Percentiles rank a stretch among this genome's conserved stretches.
These are phyloP conservation scores for Artemisia annua DNA, from an alignment of 129 eudicot species.

Conservation along the genomic window DNA sequence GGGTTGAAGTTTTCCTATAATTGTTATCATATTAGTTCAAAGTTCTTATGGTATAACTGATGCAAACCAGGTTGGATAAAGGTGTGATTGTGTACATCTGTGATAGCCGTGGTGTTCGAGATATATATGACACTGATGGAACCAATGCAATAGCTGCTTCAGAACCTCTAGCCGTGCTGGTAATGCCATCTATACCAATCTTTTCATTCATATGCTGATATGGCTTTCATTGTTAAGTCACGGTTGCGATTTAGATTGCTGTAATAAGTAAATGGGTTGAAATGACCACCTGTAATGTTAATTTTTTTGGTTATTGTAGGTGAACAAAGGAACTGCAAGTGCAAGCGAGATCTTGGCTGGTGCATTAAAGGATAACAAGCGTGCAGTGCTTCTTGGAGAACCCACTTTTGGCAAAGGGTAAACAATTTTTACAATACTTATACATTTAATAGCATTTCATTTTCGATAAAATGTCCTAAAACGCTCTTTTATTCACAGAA, in stretches of 20 bases:
- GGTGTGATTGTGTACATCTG: constrained; percentile 97
- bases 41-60: constrained; percentile 19
- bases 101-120: constrained; percentile 95
- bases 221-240: too few relatives aligned
- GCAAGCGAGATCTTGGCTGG: constrained; percentile 98
- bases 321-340: constrained; percentile 99
- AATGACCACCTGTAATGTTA: too few relatives aligned
- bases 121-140: constrained; percentile 94
- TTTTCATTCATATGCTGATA: neutral
- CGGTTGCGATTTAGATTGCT: too few relatives aligned
- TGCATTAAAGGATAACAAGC: constrained; percentile 91
- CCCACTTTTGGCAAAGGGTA: constrained; percentile 99
- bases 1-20: neutral
- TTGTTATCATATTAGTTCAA: constrained; percentile 10
- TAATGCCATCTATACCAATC: constrained; percentile 35
- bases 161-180: constrained; percentile 94
- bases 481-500: constrained; percentile 46
- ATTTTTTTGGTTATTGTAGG: constrained; percentile 42
- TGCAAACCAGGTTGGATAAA: constrained; percentile 75
- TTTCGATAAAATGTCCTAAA: constrained; percentile 11
- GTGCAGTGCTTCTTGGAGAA: constrained; percentile 91
- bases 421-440: constrained; percentile 13
- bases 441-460: neutral
- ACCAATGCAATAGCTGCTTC: constrained; percentile 80
- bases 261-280: too few relatives aligned